A percentile compares a stretch with the other conserved stretches of the same genome.
Evolutionary conservation across 306 rosid species (phyloP).

Genomic region (Sophora flavescens): DNA sequence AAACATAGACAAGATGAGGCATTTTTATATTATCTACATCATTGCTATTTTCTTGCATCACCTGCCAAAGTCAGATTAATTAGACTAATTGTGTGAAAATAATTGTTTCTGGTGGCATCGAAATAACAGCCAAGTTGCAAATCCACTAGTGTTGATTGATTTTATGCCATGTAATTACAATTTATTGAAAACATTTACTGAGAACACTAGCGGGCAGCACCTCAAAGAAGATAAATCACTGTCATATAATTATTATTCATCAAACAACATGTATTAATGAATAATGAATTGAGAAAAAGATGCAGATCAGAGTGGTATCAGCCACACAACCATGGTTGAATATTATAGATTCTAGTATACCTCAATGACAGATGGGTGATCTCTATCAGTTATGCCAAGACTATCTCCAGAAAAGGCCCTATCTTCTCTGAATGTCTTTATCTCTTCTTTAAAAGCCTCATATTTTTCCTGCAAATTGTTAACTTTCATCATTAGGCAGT

Average conservation of each 20-base stretch:
- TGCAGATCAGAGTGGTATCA: too few relatives aligned
- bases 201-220: slow-evolving; percentile 7
- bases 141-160: slow-evolving; percentile 4
- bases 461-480: slow-evolving; percentile 57
- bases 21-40: slow-evolving; percentile 42
- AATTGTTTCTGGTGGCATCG: not conserved
- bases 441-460: slow-evolving; percentile 52
- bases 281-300: too few relatives aligned
- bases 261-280: not conserved
- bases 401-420: slow-evolving; percentile 11
- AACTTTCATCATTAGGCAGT: slow-evolving; percentile 9
- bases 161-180: not conserved
- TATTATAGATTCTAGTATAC: slow-evolving; percentile 41
- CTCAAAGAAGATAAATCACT: slow-evolving; percentile 1
- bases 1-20: slow-evolving; percentile 71
- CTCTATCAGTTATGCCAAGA: slow-evolving; percentile 24
- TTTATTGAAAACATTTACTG: not conserved
- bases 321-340: not conserved
- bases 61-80: slow-evolving; percentile 45
- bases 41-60: slow-evolving; percentile 42
- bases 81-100: not conserved
- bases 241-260: slow-evolving; percentile 9
- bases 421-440: slow-evolving; percentile 38
- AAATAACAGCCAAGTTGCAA: slow-evolving; percentile 1
- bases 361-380: slow-evolving; percentile 63